Conservation (phyloP, 805 yeast genomes). For the Candida tallmaniae region DNA sequence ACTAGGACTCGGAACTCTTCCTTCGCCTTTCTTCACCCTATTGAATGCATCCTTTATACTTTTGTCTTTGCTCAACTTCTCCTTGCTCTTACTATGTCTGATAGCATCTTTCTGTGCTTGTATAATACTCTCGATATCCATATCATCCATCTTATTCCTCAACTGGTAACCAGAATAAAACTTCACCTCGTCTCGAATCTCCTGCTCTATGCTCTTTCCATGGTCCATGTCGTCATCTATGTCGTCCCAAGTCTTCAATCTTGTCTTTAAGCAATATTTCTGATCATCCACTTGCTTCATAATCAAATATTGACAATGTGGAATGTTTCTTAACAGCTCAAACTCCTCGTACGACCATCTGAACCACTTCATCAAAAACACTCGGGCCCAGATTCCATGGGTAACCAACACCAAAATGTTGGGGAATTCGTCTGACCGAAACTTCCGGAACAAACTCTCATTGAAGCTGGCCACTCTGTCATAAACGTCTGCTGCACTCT, state of each 20-base stretch:
- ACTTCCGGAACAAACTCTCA: conserved; percentile 80
- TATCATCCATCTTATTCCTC: conserved; percentile 25
- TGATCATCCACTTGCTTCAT: conserved; percentile 54
- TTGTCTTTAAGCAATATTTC: conserved; percentile 56
- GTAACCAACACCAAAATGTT: conserved; percentile 79
- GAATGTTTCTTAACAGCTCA: conserved; percentile 76
- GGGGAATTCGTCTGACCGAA: conserved; percentile 67
- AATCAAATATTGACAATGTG: conserved; percentile 76
- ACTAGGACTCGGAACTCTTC: too few relatives aligned
- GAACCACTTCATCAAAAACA: conserved; percentile 90
- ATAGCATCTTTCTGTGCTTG: conserved; percentile 36
- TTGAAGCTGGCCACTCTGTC: conserved; percentile 89
- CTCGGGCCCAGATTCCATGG: conserved; percentile 93
- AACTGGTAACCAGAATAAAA: conserved; percentile 34
- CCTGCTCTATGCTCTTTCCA: conserved; percentile 32
- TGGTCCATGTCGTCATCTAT: conserved; percentile 39
- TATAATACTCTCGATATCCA: conserved; percentile 34
- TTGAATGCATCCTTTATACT: conserved; percentile 38
- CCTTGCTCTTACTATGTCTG: conserved; percentile 37
- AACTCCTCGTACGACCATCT: conserved; percentile 89
- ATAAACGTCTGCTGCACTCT: conserved; percentile 93
- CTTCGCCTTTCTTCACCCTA: too few relatives aligned
- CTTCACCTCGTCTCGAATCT: conserved; percentile 31
- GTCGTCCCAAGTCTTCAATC: conserved; percentile 70
- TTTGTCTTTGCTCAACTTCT: too few relatives aligned